phyloP scores from a whole-genome alignment of 352 stramenopile genomes.

The Globisporangium cederbergense region DNA sequence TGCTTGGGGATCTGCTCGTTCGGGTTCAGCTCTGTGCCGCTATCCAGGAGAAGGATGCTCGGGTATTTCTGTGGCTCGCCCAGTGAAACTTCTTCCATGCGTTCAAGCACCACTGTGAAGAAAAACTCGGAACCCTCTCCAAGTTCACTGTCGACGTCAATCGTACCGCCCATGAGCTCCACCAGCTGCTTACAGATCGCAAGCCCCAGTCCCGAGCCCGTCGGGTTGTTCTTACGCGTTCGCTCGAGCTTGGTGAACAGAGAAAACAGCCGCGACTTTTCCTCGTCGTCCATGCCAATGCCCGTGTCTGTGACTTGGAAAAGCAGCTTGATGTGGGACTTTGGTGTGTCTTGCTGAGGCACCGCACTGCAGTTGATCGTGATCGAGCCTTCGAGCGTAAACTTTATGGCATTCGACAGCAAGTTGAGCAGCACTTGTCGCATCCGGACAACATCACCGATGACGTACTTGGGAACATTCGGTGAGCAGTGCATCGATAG shows the following conservation, averaged over 20 bases:
- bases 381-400: constrained; percentile 69
- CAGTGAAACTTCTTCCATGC: constrained; percentile 42
- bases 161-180: constrained; percentile 66
- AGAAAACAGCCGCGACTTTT: constrained; percentile 61
- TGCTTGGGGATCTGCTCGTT: constrained; percentile 52
- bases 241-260: constrained; percentile 65
- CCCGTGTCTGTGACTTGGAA: constrained; percentile 73
- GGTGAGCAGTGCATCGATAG: constrained; percentile 58
- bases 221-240: constrained; percentile 71
- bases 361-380: constrained; percentile 62
- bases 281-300: constrained; percentile 61
- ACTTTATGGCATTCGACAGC: constrained; percentile 78
- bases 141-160: constrained; percentile 68
- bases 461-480: constrained; percentile 49
- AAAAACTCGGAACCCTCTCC: constrained; percentile 65
- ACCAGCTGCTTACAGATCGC: constrained; percentile 76
- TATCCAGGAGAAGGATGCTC: constrained; percentile 25
- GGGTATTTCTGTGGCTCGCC: constrained; percentile 43
- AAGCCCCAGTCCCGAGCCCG: constrained; percentile 55
- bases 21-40: constrained; percentile 10
- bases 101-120: constrained; percentile 57
- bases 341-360: constrained; percentile 44
- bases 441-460: constrained; percentile 62
- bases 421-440: constrained; percentile 75
- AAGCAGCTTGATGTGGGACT: constrained; percentile 57